phyloP scores from a whole-genome alignment of 2,329 filamentous ascomycete genomes.

The Lasiodiplodia sp. region DNA sequence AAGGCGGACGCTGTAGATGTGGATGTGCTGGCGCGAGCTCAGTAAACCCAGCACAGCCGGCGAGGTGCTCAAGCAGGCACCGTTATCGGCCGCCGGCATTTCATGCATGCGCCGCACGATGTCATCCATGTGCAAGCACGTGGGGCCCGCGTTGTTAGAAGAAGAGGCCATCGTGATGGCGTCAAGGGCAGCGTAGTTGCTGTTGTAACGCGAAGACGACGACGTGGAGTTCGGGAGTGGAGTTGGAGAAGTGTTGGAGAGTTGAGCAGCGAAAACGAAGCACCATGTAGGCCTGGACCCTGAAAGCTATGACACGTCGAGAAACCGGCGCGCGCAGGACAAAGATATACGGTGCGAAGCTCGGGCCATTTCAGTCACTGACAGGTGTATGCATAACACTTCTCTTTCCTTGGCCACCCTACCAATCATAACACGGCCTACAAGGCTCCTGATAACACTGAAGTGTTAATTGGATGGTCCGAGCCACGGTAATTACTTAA shows the following conservation, averaged over 20 bases:
- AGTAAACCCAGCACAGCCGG: not conserved
- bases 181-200: not conserved
- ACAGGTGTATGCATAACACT: not conserved
- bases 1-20: not conserved
- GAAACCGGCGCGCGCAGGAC: no score
- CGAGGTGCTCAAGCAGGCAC: not conserved
- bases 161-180: not conserved
- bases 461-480: no score
- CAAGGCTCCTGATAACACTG: not conserved
- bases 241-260: not conserved
- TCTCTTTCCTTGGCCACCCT: not conserved
- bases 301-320: not conserved
- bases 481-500: no score
- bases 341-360: not conserved
- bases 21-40: not conserved
- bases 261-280: not conserved
- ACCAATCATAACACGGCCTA: accelerated
- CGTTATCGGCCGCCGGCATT: not conserved
- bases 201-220: no score
- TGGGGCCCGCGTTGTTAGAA: not conserved
- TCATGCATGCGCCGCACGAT: not conserved
- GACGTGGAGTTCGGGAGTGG: not conserved
- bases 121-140: not conserved
- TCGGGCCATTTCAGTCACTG: not conserved
- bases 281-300: not conserved